phyloP scores from a whole-genome alignment of 192 early-diverging fungal species.

The Backusella liffmaniae region DNA sequence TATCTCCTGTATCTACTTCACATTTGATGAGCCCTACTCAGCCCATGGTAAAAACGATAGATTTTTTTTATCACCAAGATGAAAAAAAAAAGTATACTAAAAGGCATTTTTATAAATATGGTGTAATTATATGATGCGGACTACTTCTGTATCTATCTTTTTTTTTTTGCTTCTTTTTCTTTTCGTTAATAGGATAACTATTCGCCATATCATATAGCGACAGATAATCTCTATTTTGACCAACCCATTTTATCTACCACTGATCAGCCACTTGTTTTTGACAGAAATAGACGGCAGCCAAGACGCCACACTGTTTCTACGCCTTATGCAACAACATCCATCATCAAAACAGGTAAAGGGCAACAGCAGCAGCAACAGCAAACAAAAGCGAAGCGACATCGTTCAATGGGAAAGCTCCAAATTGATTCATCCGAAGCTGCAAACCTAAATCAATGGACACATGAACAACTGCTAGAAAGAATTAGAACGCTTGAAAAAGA shows the following conservation, averaged over 20 bases:
- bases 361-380: neutral
- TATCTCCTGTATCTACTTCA: neutral
- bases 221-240: neutral
- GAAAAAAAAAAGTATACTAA: neutral
- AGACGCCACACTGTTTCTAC: conserved; percentile 29
- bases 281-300: conserved; percentile 10
- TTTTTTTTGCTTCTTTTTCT: neutral
- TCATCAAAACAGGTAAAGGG: neutral
- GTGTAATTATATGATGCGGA: neutral
- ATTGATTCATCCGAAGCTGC: neutral
- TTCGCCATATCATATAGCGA: neutral
- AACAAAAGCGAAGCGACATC: conserved; percentile 13
- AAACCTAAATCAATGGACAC: conserved; percentile 19
- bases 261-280: neutral
- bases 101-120: neutral
- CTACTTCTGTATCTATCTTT: neutral
- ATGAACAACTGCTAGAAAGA: conserved; percentile 22
- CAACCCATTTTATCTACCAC: neutral
- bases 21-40: conserved; percentile 16
- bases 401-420: conserved; percentile 18
- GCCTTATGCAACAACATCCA: conserved; percentile 15
- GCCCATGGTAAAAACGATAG: neutral
- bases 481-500: conserved; percentile 25
- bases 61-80: neutral
- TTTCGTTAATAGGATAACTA: neutral